Percentiles rank a stretch among this genome's conserved stretches.
These are phyloP conservation scores for Litsea cubeba DNA, from an alignment of 164 flowering plant genomes.

Conservation along the genomic window DNA sequence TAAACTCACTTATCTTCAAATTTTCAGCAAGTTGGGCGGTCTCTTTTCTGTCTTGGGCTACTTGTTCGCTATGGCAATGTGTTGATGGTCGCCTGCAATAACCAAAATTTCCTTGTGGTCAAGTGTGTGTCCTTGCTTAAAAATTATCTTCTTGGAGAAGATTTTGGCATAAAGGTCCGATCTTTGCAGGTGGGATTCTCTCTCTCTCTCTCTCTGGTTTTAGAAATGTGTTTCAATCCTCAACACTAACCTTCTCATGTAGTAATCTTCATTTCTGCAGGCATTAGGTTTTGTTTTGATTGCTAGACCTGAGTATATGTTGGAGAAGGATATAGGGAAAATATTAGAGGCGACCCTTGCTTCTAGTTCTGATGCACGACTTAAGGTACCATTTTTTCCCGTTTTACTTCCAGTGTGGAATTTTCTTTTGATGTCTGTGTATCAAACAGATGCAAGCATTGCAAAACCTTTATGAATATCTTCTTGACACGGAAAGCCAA, in stretches of 20 bases:
- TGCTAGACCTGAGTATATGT: constrained; percentile 87
- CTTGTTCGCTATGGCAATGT: constrained; percentile 82
- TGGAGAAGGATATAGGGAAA: constrained; percentile 72
- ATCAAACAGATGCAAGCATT: constrained; percentile 75
- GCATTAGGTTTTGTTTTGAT: constrained; percentile 84
- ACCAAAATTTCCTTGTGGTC: constrained; percentile 33
- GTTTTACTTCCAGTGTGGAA: constrained; percentile 1
- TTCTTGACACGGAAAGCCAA: constrained; percentile 88
- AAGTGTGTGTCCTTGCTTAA: constrained; percentile 60
- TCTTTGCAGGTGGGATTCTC: constrained; percentile 68
- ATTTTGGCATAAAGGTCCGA: constrained; percentile 67
- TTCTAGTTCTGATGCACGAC: constrained; percentile 53
- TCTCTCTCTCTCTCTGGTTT: not conserved
- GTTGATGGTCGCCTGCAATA: constrained; percentile 35
- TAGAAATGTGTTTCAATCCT: not conserved
- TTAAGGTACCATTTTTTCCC: constrained; percentile 51
- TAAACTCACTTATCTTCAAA: constrained; percentile 3
- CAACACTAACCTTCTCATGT: not conserved
- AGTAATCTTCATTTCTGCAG: constrained; percentile 30
- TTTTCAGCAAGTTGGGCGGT: constrained; percentile 76
- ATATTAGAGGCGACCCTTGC: constrained; percentile 74
- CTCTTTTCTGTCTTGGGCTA: constrained; percentile 89
- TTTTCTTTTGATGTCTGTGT: constrained; percentile 10
- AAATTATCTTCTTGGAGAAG: constrained; percentile 60
- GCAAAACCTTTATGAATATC: constrained; percentile 90